Evolutionary conservation across 129 eudicot species (phyloP).

Genomic region (Chrysanthemum makinoi): DNA sequence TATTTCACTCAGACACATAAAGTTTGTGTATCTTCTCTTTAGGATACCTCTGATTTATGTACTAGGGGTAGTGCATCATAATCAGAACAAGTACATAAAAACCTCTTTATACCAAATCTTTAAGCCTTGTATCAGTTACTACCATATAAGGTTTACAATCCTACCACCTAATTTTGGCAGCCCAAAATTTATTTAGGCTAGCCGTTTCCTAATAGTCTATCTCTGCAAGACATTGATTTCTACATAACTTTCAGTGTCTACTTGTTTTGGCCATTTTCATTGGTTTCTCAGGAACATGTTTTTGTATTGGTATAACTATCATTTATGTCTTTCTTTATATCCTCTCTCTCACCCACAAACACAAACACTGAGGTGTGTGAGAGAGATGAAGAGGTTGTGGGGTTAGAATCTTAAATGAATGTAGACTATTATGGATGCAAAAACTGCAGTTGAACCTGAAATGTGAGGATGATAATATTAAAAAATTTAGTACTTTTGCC

Average conservation of each 20-base stretch:
- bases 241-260: constrained; percentile 23
- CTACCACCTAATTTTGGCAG: constrained; percentile 11
- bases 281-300: constrained; percentile 16
- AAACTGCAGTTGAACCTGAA: constrained; percentile 28
- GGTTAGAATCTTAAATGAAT: constrained; percentile 25
- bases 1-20: neutral
- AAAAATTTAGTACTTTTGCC: constrained; percentile 33
- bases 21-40: neutral
- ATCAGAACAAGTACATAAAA: neutral
- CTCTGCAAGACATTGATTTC: neutral
- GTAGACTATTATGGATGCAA: constrained; percentile 22
- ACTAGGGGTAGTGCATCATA: neutral
- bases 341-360: constrained; percentile 9
- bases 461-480: constrained; percentile 22
- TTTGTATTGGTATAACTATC: constrained; percentile 12
- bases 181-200: constrained; percentile 7
- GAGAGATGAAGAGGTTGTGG: constrained; percentile 15
- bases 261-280: constrained; percentile 7
- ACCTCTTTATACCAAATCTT: neutral
- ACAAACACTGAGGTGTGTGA: constrained; percentile 5
- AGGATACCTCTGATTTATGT: constrained; percentile 4
- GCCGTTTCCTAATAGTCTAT: neutral
- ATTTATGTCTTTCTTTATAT: constrained; percentile 10
- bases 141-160: constrained; percentile 12
- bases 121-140: constrained; percentile 2